Base-by-base conservation (phyloP, 2,329 filamentous ascomycete species). In the Fusarium ambrosium region DNA sequence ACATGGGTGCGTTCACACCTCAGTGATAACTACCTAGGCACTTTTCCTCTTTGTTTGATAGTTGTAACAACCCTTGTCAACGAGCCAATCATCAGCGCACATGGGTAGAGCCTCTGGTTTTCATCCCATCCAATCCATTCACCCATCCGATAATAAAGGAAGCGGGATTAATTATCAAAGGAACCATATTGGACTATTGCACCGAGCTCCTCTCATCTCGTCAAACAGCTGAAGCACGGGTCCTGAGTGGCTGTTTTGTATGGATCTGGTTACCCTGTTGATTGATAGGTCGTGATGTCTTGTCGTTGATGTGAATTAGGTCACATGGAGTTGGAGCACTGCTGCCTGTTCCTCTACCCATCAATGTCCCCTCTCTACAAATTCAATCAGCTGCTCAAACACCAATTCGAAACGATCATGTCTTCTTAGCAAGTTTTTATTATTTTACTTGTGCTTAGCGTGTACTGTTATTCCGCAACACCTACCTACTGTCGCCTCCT, bases 81-180 rank as follows among this genome's bases (percentile, higher is more conserved):
- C 53, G 68, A 69, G 67, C 79, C 79, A 80, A 80, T 80, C 79
- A 79, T 77, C 66, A 69, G 56, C 68, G 72, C 81, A 82, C 81
- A 82, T 82, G 81, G 77, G 67, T 64, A 48, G n/a, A 51, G 32
- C 61, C 39, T 64, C 69, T 71, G 74, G 64, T 59, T 66, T 69
- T 63, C 53, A 64, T 64, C 53, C 39, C 62, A 36, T 51, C 41
- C 20, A 22, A 32, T 51, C 41, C n/a, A 22, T 76, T 65, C 61
- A 58, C 29, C 71, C 68, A 60, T 55, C 64, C 27, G 58, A 29
- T 20, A 37, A 48, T 41, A 34, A 41, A 22, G 36, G 43, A 58
- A 62, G 29, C 55, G 61, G 29, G n/a, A 43, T 59, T 64, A 62
- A 63, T 53, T 34, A 61, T 64, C 45, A 34, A 64, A 48, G 20